Percentiles rank a stretch among this genome's conserved stretches.
Conservation (phyloP, 169 alveolate species). For the Eimeria falciformis region DNA sequence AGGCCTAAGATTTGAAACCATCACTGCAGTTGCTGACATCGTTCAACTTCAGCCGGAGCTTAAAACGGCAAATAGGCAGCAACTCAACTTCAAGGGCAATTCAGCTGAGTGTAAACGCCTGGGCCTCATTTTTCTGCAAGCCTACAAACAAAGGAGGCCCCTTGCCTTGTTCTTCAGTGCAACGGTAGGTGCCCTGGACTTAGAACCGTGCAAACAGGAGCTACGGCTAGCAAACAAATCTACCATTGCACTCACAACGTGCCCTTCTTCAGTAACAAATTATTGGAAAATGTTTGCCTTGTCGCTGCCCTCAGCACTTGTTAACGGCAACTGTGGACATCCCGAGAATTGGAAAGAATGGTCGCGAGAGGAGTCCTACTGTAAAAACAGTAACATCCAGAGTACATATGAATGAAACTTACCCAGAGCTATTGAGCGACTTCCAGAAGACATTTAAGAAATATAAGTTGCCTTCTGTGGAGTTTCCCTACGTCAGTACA, state of each 20-base stretch:
- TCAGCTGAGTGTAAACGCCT: slow-evolving; percentile 68
- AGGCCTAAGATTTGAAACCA: slow-evolving; percentile 60
- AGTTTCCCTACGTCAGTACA: slow-evolving; percentile 61
- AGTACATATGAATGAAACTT: slow-evolving; percentile 17
- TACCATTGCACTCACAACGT: background rate
- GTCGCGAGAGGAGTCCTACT: slow-evolving; percentile 31
- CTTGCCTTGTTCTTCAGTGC: slow-evolving; percentile 52
- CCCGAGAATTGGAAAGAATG: slow-evolving; percentile 13
- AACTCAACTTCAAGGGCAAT: slow-evolving; percentile 57
- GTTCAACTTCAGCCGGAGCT: slow-evolving; percentile 40
- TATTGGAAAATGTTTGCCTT: background rate
- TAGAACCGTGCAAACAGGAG: too few species aligned
- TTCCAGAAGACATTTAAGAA: slow-evolving; percentile 57
- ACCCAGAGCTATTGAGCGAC: background rate
- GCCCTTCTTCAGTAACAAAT: background rate
- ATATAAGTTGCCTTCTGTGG: slow-evolving; percentile 60
- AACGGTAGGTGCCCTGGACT: slow-evolving; percentile 8
- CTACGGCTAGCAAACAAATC: background rate
- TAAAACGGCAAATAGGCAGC: slow-evolving; percentile 62
- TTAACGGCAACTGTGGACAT: slow-evolving; percentile 40
- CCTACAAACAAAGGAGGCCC: slow-evolving; percentile 28
- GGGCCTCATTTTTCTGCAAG: slow-evolving; percentile 42
- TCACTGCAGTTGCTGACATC: slow-evolving; percentile 35
- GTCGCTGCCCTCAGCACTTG: slow-evolving; percentile 17
- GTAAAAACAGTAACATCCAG: slow-evolving; percentile 42